Evolutionary conservation across 176 grass and related monocot genomes (phyloP).

Genomic region (Aegilops umbellulata): DNA sequence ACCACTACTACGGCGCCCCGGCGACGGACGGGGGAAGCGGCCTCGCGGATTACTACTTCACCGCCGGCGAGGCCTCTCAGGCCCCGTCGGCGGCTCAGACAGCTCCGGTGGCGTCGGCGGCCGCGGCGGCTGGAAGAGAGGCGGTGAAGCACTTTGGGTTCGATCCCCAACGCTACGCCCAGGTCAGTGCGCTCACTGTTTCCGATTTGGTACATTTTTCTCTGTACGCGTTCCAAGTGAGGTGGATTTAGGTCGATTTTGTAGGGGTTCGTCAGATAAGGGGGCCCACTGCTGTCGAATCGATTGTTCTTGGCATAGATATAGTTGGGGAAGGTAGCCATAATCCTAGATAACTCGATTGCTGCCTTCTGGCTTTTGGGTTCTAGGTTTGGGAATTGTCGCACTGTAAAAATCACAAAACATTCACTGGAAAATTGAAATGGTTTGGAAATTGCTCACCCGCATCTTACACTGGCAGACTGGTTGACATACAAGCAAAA

Average conservation of each 20-base stretch:
- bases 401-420: neutral
- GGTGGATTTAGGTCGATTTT: neutral
- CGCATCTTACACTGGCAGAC: too few relatives aligned
- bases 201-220: neutral
- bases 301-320: neutral
- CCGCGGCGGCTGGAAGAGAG: neutral
- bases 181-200: slow-evolving; percentile 29
- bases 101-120: neutral
- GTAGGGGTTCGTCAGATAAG: neutral
- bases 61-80: slow-evolving; percentile 28
- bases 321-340: neutral
- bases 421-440: too few relatives aligned
- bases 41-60: slow-evolving; percentile 31
- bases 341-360: neutral
- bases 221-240: neutral
- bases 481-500: too few relatives aligned
- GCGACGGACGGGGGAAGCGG: neutral
- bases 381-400: neutral
- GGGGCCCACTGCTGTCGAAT: neutral
- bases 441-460: too few relatives aligned
- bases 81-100: neutral
- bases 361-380: neutral
- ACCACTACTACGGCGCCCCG: slow-evolving; percentile 17
- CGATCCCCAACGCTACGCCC: slow-evolving; percentile 49
- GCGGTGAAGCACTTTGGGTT: slow-evolving; percentile 40